These are phyloP conservation scores for Liquidambar formosana DNA, from an alignment of 164 flowering plant genomes.

Conservation along the genomic window DNA sequence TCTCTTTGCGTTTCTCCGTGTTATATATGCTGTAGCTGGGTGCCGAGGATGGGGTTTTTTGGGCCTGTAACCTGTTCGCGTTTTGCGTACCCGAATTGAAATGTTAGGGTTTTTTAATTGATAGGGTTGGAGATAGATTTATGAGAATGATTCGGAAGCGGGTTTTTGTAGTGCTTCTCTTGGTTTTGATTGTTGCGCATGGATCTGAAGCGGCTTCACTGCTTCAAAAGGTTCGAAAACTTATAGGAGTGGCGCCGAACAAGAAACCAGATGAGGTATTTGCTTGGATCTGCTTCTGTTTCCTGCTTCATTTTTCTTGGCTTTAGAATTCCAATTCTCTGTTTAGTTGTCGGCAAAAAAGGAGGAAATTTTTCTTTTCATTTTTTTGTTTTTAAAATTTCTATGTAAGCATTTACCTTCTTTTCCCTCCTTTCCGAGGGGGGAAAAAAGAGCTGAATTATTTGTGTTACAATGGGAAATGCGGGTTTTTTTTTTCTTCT, in stretches of 20 bases:
- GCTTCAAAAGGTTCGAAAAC: constrained; percentile 4
- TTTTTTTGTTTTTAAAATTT: too few relatives aligned
- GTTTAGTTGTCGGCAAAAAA: not conserved
- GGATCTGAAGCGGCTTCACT: constrained; percentile 13
- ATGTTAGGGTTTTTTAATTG: not conserved
- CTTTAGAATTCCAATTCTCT: not conserved
- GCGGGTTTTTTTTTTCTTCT: not conserved
- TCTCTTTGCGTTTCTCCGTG: not conserved
- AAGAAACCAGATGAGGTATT: constrained; percentile 4
- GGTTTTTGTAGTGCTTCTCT: not conserved
- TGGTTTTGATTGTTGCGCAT: constrained; percentile 6
- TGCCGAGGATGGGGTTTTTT: not conserved
- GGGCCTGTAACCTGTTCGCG: not conserved
- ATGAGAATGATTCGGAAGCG: not conserved
- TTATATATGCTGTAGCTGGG: not conserved
- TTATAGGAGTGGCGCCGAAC: not conserved
- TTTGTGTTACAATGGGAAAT: not conserved
- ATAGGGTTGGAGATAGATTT: not conserved
- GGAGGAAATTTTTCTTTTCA: too few relatives aligned
- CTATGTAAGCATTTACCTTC: too few relatives aligned
- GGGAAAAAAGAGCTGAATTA: not conserved
- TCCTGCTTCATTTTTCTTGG: not conserved
- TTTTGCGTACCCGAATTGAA: not conserved
- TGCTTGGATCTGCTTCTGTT: not conserved
- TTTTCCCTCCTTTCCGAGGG: too few relatives aligned